A percentile compares a stretch with the other conserved stretches of the same genome.
These are phyloP conservation scores for Tuber brumale DNA, from an alignment of 495 filamentous ascomycete species.

Conservation along the genomic window DNA sequence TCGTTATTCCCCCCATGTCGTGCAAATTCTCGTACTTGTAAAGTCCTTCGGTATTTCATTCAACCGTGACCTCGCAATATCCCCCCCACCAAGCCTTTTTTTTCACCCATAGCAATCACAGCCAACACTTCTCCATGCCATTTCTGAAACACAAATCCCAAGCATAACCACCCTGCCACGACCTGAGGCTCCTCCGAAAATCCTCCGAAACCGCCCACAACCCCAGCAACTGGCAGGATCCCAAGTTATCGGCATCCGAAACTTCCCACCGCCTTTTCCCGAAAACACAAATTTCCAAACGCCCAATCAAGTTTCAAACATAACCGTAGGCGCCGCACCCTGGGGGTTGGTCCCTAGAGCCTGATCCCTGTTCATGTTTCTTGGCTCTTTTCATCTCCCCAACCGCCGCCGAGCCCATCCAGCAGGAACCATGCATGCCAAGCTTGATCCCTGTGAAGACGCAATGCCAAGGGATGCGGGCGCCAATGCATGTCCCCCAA, in stretches of 20 bases:
- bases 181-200: background rate
- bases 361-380: background rate
- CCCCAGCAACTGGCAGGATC: background rate
- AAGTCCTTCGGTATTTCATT: background rate
- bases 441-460: background rate
- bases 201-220: background rate
- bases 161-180: background rate
- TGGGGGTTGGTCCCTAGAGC: background rate
- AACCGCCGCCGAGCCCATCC: background rate
- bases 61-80: background rate
- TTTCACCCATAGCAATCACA: background rate
- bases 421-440: background rate
- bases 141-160: background rate
- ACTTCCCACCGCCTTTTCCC: background rate
- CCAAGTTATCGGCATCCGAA: background rate
- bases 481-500: background rate
- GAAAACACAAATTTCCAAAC: background rate
- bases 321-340: background rate
- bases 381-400: background rate
- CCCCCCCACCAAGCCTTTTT: no score
- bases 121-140: background rate
- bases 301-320: background rate
- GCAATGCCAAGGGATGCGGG: background rate
- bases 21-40: background rate
- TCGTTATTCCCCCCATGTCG: background rate